Evolutionary conservation across 306 rosid genomes (phyloP), one percentile per base, ranked within the genome.

Genomic region (Lagenaria siceraria): DNA sequence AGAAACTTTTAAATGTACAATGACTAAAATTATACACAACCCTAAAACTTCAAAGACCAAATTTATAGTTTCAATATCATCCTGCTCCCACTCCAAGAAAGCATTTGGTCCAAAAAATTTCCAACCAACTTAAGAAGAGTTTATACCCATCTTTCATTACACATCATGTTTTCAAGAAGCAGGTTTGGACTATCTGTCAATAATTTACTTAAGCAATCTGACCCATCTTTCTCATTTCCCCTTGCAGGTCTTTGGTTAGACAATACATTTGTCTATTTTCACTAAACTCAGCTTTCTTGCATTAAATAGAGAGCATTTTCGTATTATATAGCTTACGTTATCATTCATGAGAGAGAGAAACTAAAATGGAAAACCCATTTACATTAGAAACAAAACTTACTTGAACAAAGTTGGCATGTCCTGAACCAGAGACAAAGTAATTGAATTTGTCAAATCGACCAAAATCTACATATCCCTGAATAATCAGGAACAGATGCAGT

Each of bases 401-500:
- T 86, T 95, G 99, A 70, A 92, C 87, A 83, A 84, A 95, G 84
- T 90, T 85, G 36, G 77, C 85, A 65, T 86, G 84, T 77, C 88
- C 92, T n/a, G 89, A 88, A 84, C 92, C 91, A 82, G 97, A 78
- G 80, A 89, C 89, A 65, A 95, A 92, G 86, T 89, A 80, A 86
- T 87, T 88, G 80, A 78, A 83, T 75, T 49, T 82, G 78, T 90
- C 96, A 80, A 85, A 95, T 68, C 96, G 94, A 58, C 97, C 97
- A 75, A 89, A 95, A 87, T 86, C 90, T 71, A 92, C 88, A 81
- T 92, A 95, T 71, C 99, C 98, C 99, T 95, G 80, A 60, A 83
- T 69, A 51, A 81, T 79, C 77, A 80, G 40, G 21, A 59, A 74
- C 61, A 82, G 77, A 80, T 81, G 79, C 63, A 78, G 49, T 68